phyloP scores from a whole-genome alignment of 208 protist species.

The Crithidia brevicula region DNA sequence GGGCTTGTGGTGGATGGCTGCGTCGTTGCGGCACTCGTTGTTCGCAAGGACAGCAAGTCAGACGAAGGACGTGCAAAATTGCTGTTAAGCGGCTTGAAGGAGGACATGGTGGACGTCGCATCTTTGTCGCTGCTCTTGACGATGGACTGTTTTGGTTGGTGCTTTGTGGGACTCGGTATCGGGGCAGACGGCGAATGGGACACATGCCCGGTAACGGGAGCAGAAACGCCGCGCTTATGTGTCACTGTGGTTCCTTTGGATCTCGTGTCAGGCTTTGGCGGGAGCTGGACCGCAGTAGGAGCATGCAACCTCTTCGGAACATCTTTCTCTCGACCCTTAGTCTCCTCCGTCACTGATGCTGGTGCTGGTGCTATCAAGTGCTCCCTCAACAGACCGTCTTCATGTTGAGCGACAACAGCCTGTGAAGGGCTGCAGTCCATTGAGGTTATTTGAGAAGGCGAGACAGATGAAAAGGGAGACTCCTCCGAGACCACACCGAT shows the following conservation, averaged over 20 bases:
- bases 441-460: not conserved
- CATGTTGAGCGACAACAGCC: too few species aligned
- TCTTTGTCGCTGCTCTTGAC: not conserved
- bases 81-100: conserved; percentile 1
- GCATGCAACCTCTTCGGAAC: too few species aligned
- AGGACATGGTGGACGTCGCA: not conserved
- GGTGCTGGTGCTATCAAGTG: too few species aligned
- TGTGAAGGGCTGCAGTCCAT: not conserved
- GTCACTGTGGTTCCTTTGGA: too few species aligned
- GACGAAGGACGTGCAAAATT: conserved; percentile 2
- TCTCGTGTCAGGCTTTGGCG: too few species aligned
- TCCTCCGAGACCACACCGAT: not conserved
- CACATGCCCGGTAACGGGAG: too few species aligned
- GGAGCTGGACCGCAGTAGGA: too few species aligned
- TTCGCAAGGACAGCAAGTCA: conserved; percentile 12
- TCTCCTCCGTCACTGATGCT: too few species aligned
- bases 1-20: not conserved
- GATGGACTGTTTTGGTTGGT: not conserved
- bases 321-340: too few species aligned
- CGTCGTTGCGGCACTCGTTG: not conserved
- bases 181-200: too few species aligned
- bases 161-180: not conserved
- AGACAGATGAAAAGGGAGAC: conserved; percentile 10
- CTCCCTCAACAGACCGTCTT: too few species aligned
- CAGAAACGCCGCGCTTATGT: too few species aligned